These are phyloP conservation scores for Starmerella sp. DNA, from an alignment of 805 yeast species.

Conservation along the genomic window DNA sequence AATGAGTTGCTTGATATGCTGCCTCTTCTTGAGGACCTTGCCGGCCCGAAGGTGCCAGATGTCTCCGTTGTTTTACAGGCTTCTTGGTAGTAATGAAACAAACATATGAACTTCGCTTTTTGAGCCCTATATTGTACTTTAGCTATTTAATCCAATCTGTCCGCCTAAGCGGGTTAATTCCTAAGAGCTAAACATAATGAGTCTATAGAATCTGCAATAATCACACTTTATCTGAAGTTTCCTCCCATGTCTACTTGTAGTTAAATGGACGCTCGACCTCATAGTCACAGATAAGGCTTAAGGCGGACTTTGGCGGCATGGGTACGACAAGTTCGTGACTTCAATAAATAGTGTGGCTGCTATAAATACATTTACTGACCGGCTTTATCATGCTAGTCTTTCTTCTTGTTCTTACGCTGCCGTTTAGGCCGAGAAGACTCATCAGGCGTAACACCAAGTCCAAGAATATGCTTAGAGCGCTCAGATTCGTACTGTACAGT, in stretches of 20 bases:
- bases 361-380: not conserved
- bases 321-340: too few species aligned
- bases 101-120: too few species aligned
- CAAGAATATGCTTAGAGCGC: constrained; percentile 77
- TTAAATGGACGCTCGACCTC: too few species aligned
- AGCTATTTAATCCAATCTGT: not conserved
- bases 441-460: constrained; percentile 10
- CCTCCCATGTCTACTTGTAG: too few species aligned
- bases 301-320: too few species aligned
- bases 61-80: constrained; percentile 56
- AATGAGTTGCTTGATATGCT: constrained; percentile 85
- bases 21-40: constrained; percentile 79
- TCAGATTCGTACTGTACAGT: constrained; percentile 42
- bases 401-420: not conserved
- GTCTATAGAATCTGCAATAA: too few species aligned
- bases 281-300: too few species aligned
- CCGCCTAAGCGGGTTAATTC: not conserved
- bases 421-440: not conserved
- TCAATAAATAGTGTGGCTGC: not conserved
- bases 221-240: too few species aligned
- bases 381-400: not conserved
- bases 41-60: constrained; percentile 63
- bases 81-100: constrained; percentile 8
- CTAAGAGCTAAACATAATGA: too few species aligned
- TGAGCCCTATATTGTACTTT: not conserved